phyloP scores from a whole-genome alignment of 2,329 filamentous ascomycete genomes.

The Scedosporium apiospermum region DNA sequence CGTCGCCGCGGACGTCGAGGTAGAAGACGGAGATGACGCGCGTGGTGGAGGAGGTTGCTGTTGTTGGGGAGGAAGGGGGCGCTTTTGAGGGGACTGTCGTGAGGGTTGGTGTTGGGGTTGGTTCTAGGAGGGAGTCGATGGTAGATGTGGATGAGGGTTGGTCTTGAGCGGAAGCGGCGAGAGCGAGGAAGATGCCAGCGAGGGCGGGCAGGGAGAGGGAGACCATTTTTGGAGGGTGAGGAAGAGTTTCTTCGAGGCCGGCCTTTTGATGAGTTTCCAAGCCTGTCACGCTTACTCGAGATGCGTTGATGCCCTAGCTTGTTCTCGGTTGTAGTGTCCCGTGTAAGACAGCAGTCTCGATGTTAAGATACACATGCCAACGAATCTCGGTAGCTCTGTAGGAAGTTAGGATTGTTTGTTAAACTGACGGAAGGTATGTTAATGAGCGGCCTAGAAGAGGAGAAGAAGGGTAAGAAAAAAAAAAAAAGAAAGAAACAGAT shows the following conservation, averaged over 20 bases:
- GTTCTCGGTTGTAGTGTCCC: not conserved
- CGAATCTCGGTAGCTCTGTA: too few relatives aligned
- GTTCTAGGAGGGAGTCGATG: too few relatives aligned
- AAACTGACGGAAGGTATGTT: not conserved
- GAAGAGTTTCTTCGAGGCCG: too few relatives aligned
- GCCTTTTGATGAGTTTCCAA: too few relatives aligned
- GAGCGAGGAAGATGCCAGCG: not conserved
- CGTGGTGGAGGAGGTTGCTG: conserved; percentile 11
- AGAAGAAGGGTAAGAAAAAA: not conserved
- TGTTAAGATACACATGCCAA: too few relatives aligned
- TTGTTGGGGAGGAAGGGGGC: not conserved
- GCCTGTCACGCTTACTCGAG: too few relatives aligned
- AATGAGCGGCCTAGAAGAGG: not conserved
- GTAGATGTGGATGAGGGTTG: too few relatives aligned
- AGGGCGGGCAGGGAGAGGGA: too few relatives aligned
- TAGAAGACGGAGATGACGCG: conserved; percentile 15
- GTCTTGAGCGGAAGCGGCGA: not conserved
- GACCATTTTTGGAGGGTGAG: too few relatives aligned
- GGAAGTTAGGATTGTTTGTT: too few relatives aligned
- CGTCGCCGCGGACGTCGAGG: conserved; percentile 14
- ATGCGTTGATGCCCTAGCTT: too few relatives aligned
- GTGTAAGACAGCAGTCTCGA: not conserved
- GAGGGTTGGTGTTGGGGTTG: not conserved
- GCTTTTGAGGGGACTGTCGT: not conserved
- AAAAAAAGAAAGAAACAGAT: too few relatives aligned